phyloP scores from a whole-genome alignment of 352 stramenopile genomes.

The Phytophthora capsici region DNA sequence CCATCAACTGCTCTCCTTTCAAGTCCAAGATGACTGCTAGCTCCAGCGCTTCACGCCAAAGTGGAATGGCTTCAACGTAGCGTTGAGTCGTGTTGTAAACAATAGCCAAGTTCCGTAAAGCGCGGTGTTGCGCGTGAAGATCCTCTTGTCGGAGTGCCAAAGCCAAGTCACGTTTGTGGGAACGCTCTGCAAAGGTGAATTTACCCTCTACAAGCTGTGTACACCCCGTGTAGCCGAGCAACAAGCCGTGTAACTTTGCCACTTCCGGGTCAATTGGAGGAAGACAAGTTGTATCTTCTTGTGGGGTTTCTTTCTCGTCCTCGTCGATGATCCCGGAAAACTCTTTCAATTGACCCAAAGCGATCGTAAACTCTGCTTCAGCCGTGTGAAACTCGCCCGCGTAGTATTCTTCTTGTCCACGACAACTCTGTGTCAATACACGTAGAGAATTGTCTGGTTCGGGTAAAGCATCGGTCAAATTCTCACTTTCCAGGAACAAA shows the following conservation, averaged over 20 bases:
- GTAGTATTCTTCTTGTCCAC: constrained; percentile 51
- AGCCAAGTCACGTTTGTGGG: constrained; percentile 60
- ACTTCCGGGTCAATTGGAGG: constrained; percentile 33
- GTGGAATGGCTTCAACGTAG: constrained; percentile 51
- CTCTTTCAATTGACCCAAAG: constrained; percentile 37
- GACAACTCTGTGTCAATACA: constrained; percentile 36
- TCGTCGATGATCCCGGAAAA: constrained; percentile 23
- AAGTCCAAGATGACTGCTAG: constrained; percentile 49
- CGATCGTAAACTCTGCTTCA: constrained; percentile 46
- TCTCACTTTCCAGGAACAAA: constrained; percentile 42
- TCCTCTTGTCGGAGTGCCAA: constrained; percentile 59
- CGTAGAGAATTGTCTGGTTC: constrained; percentile 30
- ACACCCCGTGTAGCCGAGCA: constrained; percentile 54
- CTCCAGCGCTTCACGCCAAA: constrained; percentile 64
- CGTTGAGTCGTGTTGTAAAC: constrained; percentile 51
- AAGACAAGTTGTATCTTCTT: background rate
- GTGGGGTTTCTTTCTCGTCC: constrained; percentile 4
- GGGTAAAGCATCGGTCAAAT: constrained; percentile 20
- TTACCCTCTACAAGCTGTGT: constrained; percentile 58
- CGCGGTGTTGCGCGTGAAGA: constrained; percentile 56
- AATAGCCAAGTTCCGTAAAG: constrained; percentile 59
- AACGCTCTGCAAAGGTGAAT: constrained; percentile 41
- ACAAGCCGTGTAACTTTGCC: constrained; percentile 49
- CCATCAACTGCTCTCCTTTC: constrained; percentile 49
- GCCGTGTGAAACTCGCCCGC: constrained; percentile 49